Percentiles rank a stretch among this genome's conserved stretches.
Conservation (phyloP, 2,329 filamentous ascomycete genomes). For the Dichotomopilus funicola region DNA sequence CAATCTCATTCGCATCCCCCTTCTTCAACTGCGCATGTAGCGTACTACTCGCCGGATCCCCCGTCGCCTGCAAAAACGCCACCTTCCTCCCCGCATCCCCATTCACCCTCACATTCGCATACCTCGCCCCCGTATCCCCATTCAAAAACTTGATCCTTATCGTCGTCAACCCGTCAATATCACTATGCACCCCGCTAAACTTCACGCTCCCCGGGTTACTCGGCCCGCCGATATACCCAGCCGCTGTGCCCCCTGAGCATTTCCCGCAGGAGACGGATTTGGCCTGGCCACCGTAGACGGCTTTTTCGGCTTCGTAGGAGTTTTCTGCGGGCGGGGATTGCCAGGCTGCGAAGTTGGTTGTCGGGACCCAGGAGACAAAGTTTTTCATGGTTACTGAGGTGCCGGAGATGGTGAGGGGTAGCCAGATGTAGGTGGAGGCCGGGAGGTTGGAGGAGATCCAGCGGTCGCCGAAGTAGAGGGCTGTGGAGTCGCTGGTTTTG, state of each 20-base stretch:
- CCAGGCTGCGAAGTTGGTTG: conserved; percentile 48
- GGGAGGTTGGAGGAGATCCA: conserved; percentile 55
- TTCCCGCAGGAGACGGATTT: conserved; percentile 40
- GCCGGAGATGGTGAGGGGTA: conserved; percentile 50
- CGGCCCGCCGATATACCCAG: conserved; percentile 50
- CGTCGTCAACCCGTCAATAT: conserved; percentile 40
- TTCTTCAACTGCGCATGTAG: conserved; percentile 42
- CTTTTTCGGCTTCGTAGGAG: conserved; percentile 46
- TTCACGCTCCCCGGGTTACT: conserved; percentile 37
- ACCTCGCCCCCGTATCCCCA: conserved; percentile 46
- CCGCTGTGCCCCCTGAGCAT: conserved; percentile 44
- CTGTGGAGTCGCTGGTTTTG: conserved; percentile 27
- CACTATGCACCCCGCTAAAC: conserved; percentile 40
- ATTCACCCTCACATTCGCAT: conserved; percentile 51
- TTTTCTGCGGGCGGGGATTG: conserved; percentile 32
- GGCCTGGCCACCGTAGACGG: conserved; percentile 40
- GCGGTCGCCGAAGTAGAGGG: conserved; percentile 61
- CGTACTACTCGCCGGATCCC: conserved; percentile 38
- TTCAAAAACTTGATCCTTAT: conserved; percentile 51
- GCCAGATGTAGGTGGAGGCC: conserved; percentile 58
- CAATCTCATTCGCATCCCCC: conserved; percentile 42
- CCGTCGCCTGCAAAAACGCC: conserved; percentile 47
- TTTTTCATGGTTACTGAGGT: conserved; percentile 46
- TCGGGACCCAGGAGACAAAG: conserved; percentile 20
- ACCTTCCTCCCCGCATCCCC: conserved; percentile 40